Conservation (phyloP, 1,139 yeast species). For the Arxiozyma telluris region DNA sequence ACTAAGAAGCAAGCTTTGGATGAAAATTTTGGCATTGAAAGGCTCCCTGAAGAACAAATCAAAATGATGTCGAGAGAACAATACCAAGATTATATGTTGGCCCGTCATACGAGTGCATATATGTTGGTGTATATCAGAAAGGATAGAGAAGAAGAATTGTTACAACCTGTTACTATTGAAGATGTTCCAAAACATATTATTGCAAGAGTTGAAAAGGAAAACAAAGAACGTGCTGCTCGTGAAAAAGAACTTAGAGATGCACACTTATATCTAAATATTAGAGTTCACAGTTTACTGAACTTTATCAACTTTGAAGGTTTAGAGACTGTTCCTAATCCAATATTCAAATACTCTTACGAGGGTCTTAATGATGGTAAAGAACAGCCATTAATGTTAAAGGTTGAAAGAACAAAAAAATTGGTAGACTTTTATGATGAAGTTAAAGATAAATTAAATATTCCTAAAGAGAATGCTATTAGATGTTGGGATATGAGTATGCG, state of each 20-base stretch:
- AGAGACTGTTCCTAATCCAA: constrained; percentile 61
- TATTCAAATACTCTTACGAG: constrained; percentile 38
- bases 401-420: constrained; percentile 51
- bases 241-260: constrained; percentile 70
- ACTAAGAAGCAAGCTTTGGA: constrained; percentile 79
- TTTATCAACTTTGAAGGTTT: constrained; percentile 61
- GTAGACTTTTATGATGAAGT: constrained; percentile 43
- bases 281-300: constrained; percentile 44
- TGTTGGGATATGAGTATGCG: constrained; percentile 63
- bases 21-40: constrained; percentile 83
- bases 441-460: constrained; percentile 39
- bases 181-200: constrained; percentile 68
- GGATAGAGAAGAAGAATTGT: constrained; percentile 45
- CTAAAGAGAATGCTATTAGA: constrained; percentile 37
- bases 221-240: constrained; percentile 44
- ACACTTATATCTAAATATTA: constrained; percentile 58
- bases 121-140: constrained; percentile 91
- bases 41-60: constrained; percentile 40
- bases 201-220: constrained; percentile 53
- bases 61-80: constrained; percentile 47
- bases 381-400: constrained; percentile 44
- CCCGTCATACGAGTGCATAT: constrained; percentile 88
- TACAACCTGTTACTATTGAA: constrained; percentile 48
- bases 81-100: constrained; percentile 53
- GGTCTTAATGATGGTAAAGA: constrained; percentile 40